Base-by-base conservation (phyloP, 805 yeast genomes). In the Candida bentonensis region DNA sequence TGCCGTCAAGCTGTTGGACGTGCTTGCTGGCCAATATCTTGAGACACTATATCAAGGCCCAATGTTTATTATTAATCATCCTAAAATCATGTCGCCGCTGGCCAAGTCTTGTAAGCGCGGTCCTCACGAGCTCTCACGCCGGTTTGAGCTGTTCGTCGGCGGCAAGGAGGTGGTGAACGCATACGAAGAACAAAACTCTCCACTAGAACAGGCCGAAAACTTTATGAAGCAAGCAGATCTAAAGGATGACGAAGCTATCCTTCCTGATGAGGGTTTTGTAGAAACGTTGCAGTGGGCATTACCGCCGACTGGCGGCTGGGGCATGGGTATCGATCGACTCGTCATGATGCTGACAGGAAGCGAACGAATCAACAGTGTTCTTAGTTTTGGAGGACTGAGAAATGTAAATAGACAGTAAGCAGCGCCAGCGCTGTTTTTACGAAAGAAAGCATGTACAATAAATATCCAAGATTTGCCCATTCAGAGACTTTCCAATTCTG, bases 271-370 rank as follows among this genome's bases (percentile, higher is more conserved):
- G 54, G 68, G 69, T 41, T 92, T 76, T 57, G 74, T 87, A 1
- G 70, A 73, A 39, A 74, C 79, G 15, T 78, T 92, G 88, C 89
- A 85, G 57, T 84, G 80, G 72, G 97, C 95, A 1, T 72, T 92
- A 65, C 96, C 97, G 2, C 98, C 98, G 1, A 89, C 96, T 2
- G 97, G 95, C 2, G 99, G 99, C 0, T 84, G 96, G 84, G 99
- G 98, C 0, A 65, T 94, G 47, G 99, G 99, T 0, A 70, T 92
- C 20, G 99, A 92, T 57, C 63, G 99, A 44, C 61, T 92, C 28
- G 78, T 79, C 43, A 86, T 89, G 96, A 60, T 85, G 17, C 63
- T 89, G 25, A 71, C 82, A 3, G 79, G 74, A 0, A 62, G 72
- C 34, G 65, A 65, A 20, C 66, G 95, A 23, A 87, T 92, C 15